phyloP scores from a whole-genome alignment of 352 stramenopile species.

The Globisporangium carolinianum region DNA sequence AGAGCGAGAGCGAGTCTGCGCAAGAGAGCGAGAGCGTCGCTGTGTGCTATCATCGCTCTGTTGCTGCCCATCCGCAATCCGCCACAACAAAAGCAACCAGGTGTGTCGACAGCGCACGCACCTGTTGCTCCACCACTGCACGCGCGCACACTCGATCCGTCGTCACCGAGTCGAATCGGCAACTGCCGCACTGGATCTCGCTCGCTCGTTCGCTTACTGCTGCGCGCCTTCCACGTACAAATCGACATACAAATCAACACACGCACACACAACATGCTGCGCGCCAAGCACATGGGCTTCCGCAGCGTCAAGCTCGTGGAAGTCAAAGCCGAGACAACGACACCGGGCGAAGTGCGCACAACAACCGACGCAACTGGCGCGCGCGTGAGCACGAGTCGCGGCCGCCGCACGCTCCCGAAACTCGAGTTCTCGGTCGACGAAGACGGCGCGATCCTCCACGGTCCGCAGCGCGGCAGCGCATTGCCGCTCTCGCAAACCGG shows the following conservation, averaged over 20 bases:
- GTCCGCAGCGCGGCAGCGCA: conserved; percentile 48
- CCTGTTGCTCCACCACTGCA: too few species aligned
- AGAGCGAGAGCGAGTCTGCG: too few species aligned
- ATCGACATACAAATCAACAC: background rate
- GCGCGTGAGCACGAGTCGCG: conserved; percentile 50
- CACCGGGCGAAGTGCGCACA: conserved; percentile 64
- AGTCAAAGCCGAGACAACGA: conserved; percentile 85
- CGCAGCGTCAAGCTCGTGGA: conserved; percentile 74
- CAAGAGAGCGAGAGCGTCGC: too few species aligned
- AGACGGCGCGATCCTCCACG: conserved; percentile 70
- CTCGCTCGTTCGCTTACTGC: background rate
- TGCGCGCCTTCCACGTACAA: background rate
- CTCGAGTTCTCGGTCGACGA: conserved; percentile 84
- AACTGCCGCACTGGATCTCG: background rate
- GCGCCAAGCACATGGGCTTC: conserved; percentile 79
- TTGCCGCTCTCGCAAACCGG: background rate
- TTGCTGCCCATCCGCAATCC: too few species aligned
- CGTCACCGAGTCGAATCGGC: too few species aligned
- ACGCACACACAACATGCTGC: conserved; percentile 32
- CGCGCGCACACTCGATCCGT: background rate
- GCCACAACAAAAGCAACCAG: background rate
- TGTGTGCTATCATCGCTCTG: too few species aligned
- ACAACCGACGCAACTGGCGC: conserved; percentile 57
- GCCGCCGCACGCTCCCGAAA: conserved; percentile 68
- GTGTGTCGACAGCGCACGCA: too few species aligned